Evolutionary conservation across 78 protist species (phyloP).

Genomic region (Dictyostelium firmibasis): DNA sequence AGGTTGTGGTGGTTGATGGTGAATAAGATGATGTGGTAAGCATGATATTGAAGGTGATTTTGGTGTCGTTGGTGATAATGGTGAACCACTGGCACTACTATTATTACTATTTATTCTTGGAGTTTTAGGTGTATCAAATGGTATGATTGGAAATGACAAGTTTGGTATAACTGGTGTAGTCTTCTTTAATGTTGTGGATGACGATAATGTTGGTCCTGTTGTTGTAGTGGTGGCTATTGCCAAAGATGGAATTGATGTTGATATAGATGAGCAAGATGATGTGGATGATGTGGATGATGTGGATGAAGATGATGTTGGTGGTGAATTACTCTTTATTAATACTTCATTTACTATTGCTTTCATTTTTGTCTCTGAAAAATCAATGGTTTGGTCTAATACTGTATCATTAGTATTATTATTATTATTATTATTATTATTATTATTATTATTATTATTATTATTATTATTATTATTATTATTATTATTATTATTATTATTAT

Average conservation of each 20-base stretch:
- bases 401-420: neutral
- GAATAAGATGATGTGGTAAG: neutral
- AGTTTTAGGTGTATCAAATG: neutral
- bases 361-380: neutral
- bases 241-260: neutral
- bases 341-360: neutral
- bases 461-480: no score
- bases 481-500: no score
- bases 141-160: neutral
- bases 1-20: neutral
- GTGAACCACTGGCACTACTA: neutral
- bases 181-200: neutral
- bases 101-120: slow-evolving; percentile 13
- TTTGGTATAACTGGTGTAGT: neutral
- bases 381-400: neutral
- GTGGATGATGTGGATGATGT: neutral
- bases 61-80: slow-evolving; percentile 28
- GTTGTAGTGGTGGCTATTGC: neutral
- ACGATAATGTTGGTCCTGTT: neutral
- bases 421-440: neutral
- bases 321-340: neutral
- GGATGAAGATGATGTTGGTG: neutral
- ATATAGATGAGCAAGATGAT: neutral
- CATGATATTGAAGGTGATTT: slow-evolving; percentile 4
- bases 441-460: neutral